Conservation (phyloP, 2,329 filamentous ascomycete species). For the Diaporthe aspalathi region DNA sequence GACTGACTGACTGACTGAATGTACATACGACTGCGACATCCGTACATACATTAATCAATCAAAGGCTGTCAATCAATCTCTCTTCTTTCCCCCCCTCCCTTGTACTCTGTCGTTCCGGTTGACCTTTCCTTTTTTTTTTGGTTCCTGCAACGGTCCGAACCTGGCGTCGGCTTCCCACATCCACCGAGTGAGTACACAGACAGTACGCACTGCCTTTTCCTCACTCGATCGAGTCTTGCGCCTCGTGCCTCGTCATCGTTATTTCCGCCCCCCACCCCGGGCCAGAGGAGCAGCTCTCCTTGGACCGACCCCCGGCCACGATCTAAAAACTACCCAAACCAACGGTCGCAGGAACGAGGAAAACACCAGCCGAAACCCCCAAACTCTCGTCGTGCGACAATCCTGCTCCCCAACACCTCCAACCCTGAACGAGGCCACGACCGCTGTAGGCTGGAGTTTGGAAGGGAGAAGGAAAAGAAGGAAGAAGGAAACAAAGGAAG, state of each 20-base stretch:
- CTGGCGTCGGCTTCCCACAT: constrained; percentile 13
- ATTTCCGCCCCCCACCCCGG: constrained; percentile 10
- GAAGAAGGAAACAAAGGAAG: not conserved
- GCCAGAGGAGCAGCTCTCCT: too few species aligned
- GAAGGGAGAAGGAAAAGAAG: not conserved
- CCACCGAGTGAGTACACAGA: too few species aligned
- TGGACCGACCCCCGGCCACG: not conserved
- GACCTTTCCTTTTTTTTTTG: too few species aligned
- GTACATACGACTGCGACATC: not conserved
- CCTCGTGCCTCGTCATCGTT: constrained; percentile 19
- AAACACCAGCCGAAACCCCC: constrained; percentile 29
- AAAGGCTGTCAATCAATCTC: constrained; percentile 18
- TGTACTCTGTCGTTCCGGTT: not conserved
- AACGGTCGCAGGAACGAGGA: not conserved
- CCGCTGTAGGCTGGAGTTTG: not conserved
- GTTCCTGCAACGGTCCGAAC: constrained; percentile 18
- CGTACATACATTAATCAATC: constrained; percentile 18
- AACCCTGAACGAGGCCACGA: not conserved
- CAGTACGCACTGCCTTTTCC: not conserved
- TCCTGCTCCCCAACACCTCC: constrained; percentile 2
- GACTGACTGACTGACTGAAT: too few species aligned
- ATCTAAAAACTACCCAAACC: too few species aligned
- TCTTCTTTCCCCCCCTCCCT: not conserved
- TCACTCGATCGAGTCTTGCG: constrained; percentile 7
- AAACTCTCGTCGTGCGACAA: constrained; percentile 23